Percentiles rank a stretch among this genome's conserved stretches.
Evolutionary conservation across 805 yeast species (phyloP).

Genomic region (Candida jianshihensis): DNA sequence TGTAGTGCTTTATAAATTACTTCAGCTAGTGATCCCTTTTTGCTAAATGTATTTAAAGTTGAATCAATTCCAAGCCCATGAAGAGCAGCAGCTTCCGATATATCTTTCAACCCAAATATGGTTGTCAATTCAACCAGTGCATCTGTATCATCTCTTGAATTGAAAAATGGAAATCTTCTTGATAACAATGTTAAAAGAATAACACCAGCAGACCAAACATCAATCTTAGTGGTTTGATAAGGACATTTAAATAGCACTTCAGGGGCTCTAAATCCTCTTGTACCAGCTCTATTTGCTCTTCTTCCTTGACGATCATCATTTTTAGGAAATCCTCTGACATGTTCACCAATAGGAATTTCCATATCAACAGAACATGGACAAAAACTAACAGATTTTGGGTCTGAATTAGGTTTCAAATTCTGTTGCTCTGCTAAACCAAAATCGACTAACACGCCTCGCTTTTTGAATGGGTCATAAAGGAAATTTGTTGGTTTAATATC

Average conservation of each 20-base stretch:
- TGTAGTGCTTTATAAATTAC: conserved; percentile 37
- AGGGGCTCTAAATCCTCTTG: conserved; percentile 85
- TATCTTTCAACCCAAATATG: conserved; percentile 66
- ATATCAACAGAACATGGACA: conserved; percentile 48
- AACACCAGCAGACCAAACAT: conserved; percentile 80
- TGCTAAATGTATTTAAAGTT: conserved; percentile 42
- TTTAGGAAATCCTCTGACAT: conserved; percentile 65
- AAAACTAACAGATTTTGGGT: conserved; percentile 21
- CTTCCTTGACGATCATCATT: conserved; percentile 84
- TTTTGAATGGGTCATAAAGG: conserved; percentile 42
- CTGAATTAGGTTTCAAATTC: conserved; percentile 9
- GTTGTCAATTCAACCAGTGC: conserved; percentile 80
- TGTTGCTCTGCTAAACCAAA: conserved; percentile 66
- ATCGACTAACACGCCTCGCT: conserved; percentile 63
- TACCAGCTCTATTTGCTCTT: conserved; percentile 94
- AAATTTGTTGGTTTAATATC: conserved; percentile 79
- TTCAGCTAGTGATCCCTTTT: conserved; percentile 20
- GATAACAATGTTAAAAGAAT: conserved; percentile 67
- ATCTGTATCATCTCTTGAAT: conserved; percentile 89
- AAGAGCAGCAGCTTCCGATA: conserved; percentile 70
- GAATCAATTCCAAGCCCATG: conserved; percentile 88
- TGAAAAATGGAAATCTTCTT: conserved; percentile 86
- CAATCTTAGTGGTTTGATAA: conserved; percentile 61
- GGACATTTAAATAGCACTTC: conserved; percentile 51
- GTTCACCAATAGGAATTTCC: conserved; percentile 23